These are phyloP conservation scores for Stagonosporopsis vannaccii DNA, from an alignment of 2,329 filamentous ascomycete genomes.

Conservation along the genomic window DNA sequence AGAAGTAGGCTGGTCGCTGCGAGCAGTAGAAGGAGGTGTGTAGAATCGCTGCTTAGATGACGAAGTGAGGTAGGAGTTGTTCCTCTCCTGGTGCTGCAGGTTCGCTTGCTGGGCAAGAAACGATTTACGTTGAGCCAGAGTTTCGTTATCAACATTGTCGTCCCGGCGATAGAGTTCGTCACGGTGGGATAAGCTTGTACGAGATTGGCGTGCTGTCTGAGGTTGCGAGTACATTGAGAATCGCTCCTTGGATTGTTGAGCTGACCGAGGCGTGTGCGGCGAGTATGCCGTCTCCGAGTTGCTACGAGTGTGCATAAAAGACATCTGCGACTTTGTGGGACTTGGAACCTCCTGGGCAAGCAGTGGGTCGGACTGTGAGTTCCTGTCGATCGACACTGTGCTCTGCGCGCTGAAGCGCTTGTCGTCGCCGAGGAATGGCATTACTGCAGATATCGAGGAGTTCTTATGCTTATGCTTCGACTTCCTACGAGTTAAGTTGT, in stretches of 20 bases:
- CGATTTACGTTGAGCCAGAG: slow-evolving; percentile 43
- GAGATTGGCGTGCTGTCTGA: slow-evolving; percentile 47
- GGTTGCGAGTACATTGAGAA: slow-evolving; percentile 55
- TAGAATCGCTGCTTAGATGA: slow-evolving; percentile 44
- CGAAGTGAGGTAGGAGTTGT: slow-evolving; percentile 35
- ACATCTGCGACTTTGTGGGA: slow-evolving; percentile 61
- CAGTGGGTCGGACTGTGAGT: slow-evolving; percentile 40
- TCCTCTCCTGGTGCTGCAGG: slow-evolving; percentile 42
- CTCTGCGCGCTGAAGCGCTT: slow-evolving; percentile 65
- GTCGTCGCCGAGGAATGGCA: slow-evolving; percentile 60
- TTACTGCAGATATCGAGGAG: slow-evolving; percentile 58
- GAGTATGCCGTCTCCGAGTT: slow-evolving; percentile 63
- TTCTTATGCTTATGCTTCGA: slow-evolving; percentile 77
- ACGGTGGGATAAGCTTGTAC: slow-evolving; percentile 46
- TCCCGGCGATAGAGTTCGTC: slow-evolving; percentile 40
- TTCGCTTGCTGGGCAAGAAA: slow-evolving; percentile 44
- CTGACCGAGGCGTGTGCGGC: slow-evolving; percentile 58
- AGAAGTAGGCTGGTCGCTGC: slow-evolving; percentile 20
- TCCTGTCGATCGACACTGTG: slow-evolving; percentile 48
- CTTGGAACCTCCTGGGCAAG: slow-evolving; percentile 39
- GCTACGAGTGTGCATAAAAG: slow-evolving; percentile 83
- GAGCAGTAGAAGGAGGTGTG: slow-evolving; percentile 35
- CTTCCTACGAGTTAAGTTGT: slow-evolving; percentile 77
- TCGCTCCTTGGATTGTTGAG: slow-evolving; percentile 60
- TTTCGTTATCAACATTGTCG: slow-evolving; percentile 37